Base-by-base conservation (phyloP, 768 basidiomycete species). In the Cytidiella melzeri region DNA sequence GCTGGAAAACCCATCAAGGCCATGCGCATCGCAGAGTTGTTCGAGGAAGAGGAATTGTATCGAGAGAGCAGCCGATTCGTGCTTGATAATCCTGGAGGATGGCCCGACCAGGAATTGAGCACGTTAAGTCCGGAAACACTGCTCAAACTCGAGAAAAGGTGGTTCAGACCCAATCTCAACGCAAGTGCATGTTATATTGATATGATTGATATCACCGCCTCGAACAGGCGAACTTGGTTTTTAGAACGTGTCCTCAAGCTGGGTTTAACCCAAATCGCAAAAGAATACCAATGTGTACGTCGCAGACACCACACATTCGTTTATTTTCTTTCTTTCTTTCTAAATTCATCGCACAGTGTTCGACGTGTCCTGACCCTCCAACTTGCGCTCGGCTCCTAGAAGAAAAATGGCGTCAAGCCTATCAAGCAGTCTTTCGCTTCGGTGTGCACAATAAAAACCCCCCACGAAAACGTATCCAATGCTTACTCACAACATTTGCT, bases 1-100 rank as follows among this genome's bases (percentile, higher is more conserved):
- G 92, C 94, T 4, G 93, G 93, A 1, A 80, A 81, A 48, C 94
- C 94, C 0, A 89, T 96, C 62, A 90, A 93, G 66, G 92, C 93
- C 2, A 83, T 96, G 77, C 82, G 84, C 21, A 90, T 95, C 27
- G 92, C 92, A 2, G 93, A 95, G 59, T 73, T 91, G 20, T 92
- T 93, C 57, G 84, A 86, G 56, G 88, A 94, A 60, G 90, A 92
- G 55, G 90, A 92, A 30, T 76, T 92, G 2, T 97, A 90, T 61
- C 81, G 87, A 45, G 94, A 97, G 68, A 79, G 87, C 0, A 92
- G 88, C 56, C 81, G 93, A 43, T 96, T 94, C 61, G 88, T 95
- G 9, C 74, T 97, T 19, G 92, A 95, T 61, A 92, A 92, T 63
- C 91, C 91, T 10, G 88, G 90, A 46, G 90, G 85, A 12, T 92